phyloP scores from a whole-genome alignment of 2,329 filamentous ascomycete species.

The Cadophora luteo-olivacea region DNA sequence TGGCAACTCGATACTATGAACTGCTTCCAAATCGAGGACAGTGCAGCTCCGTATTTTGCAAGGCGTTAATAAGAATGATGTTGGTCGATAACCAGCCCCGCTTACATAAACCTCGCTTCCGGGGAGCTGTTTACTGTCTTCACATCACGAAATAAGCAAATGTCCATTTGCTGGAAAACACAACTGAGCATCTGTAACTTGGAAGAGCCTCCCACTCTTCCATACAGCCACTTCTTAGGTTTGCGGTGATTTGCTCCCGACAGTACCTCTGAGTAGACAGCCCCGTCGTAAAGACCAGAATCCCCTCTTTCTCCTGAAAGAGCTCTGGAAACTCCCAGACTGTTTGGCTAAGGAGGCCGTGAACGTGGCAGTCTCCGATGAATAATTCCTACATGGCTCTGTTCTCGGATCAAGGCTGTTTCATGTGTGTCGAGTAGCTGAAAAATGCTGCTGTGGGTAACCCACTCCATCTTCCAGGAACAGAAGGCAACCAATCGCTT shows the following conservation, averaged over 20 bases:
- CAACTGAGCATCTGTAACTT: background rate
- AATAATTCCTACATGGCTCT: background rate
- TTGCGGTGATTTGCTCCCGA: background rate
- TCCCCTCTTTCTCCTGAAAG: background rate
- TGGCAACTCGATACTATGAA: no score
- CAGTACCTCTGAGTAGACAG: slow-evolving; percentile 3
- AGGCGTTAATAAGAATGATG: no score
- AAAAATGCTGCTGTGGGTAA: background rate
- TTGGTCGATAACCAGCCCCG: no score
- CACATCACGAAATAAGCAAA: background rate
- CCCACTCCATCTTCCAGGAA: background rate
- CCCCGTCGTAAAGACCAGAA: background rate
- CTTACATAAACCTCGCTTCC: background rate
- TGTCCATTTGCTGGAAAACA: background rate
- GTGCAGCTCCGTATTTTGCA: no score
- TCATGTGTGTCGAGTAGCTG: background rate
- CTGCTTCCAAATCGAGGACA: no score
- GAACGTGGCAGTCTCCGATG: background rate
- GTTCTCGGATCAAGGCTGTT: background rate
- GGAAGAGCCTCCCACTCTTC: background rate
- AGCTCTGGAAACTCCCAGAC: background rate
- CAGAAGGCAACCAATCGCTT: background rate
- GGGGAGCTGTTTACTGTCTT: background rate
- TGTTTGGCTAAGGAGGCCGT: background rate
- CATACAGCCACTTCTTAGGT: slow-evolving; percentile 2